phyloP scores from a whole-genome alignment of 2,329 filamentous ascomycete genomes.

The Pseudogymnoascus sp. region DNA sequence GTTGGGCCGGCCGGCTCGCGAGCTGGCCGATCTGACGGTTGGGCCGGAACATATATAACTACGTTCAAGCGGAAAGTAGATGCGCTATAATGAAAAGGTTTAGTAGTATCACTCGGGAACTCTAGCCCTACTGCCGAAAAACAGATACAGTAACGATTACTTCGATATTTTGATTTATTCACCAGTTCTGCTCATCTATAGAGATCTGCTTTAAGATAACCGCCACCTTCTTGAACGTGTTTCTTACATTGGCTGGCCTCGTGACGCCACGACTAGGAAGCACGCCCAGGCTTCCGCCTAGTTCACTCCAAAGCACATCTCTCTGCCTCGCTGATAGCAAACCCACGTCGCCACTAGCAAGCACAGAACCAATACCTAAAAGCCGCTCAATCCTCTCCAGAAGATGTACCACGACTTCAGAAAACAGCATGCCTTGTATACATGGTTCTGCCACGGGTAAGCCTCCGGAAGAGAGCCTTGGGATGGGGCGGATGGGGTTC shows the following conservation, averaged over 20 bases:
- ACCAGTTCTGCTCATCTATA: not conserved
- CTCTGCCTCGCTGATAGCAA: slow-evolving; percentile 1
- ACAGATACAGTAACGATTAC: not conserved
- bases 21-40: too few relatives aligned
- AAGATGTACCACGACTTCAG: not conserved
- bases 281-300: not conserved
- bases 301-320: slow-evolving; percentile 6
- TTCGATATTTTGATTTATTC: not conserved
- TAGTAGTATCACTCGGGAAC: not conserved
- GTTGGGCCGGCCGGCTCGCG: too few relatives aligned
- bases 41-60: not conserved
- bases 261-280: not conserved
- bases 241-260: not conserved
- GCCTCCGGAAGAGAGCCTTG: not conserved
- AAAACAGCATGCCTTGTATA: not conserved
- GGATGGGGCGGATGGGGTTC: not conserved
- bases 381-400: not conserved
- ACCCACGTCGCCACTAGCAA: not conserved
- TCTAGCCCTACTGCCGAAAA: not conserved
- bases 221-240: not conserved
- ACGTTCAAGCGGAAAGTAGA: not conserved
- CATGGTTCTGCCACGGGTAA: not conserved
- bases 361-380: not conserved
- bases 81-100: not conserved
- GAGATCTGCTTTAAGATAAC: not conserved